A percentile compares a stretch with the other conserved stretches of the same genome.
Conservation (phyloP, 371 early-diverging fungal genomes). For the Mucor circinelloides region DNA sequence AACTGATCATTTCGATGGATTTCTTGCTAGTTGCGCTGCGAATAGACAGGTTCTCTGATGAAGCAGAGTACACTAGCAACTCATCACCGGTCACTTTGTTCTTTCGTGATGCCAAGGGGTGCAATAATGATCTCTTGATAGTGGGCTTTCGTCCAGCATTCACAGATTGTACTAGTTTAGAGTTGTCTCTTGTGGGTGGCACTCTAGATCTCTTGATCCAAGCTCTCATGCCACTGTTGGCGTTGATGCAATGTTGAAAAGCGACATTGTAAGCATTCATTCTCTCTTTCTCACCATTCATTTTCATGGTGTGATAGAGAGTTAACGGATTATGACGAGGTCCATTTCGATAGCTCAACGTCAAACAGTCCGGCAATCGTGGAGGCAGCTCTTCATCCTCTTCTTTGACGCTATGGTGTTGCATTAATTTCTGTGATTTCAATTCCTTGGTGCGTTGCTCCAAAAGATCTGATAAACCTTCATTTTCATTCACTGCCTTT, state of each 20-base stretch:
- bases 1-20: conserved; percentile 14
- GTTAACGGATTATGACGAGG: conserved; percentile 43
- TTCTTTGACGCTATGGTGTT: conserved; percentile 3
- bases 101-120: conserved; percentile 16
- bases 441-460: conserved; percentile 39
- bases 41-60: conserved; percentile 4
- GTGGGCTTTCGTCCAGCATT: conserved; percentile 5
- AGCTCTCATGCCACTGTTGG: conserved; percentile 44
- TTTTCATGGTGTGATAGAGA: conserved; percentile 54
- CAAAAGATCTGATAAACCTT: conserved; percentile 43
- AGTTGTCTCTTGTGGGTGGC: conserved; percentile 16
- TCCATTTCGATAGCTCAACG: conserved; percentile 43
- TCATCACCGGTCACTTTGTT: conserved; percentile 11
- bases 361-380: conserved; percentile 30
- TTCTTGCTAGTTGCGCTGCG: conserved; percentile 1
- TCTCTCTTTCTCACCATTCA: conserved; percentile 31
- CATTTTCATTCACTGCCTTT: conserved; percentile 28
- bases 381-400: conserved; percentile 22
- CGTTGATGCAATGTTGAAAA: conserved; percentile 43
- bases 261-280: conserved; percentile 42
- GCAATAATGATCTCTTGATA: conserved; percentile 19
- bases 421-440: conserved; percentile 20
- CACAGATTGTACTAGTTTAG: conserved; percentile 8
- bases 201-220: conserved; percentile 36
- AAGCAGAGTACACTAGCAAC: conserved; percentile 11